Conservation (phyloP, 768 basidiomycete genomes). For the Trametes punicea region DNA sequence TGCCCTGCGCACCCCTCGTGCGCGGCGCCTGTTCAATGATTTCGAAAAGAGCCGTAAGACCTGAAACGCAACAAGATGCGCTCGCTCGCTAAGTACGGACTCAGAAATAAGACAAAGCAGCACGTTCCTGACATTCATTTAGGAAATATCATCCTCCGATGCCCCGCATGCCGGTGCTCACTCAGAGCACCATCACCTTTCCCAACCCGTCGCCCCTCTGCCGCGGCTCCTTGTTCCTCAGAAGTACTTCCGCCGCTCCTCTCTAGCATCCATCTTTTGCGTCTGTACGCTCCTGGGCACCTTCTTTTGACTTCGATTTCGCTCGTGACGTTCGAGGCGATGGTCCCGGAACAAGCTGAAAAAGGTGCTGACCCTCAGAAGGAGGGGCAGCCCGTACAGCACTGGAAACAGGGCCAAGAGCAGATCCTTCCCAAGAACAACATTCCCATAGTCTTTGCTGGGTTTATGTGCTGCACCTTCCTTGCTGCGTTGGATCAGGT, state of each 20-base stretch:
- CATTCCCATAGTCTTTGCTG: conserved; percentile 40
- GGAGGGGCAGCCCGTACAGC: conserved; percentile 28
- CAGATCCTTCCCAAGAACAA: conserved; percentile 43
- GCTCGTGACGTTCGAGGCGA: neutral
- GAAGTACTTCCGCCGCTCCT: neutral
- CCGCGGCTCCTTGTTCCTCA: neutral
- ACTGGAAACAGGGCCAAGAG: conserved; percentile 39
- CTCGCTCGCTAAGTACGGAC: too few relatives aligned
- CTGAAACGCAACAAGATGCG: too few relatives aligned
- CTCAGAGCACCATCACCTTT: too few relatives aligned
- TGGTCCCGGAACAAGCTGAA: neutral
- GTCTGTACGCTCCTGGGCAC: neutral
- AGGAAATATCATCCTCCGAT: too few relatives aligned
- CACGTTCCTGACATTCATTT: too few relatives aligned
- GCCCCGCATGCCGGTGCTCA: too few relatives aligned
- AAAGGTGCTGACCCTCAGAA: neutral
- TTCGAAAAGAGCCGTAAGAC: too few relatives aligned
- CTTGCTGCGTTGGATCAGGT: conserved; percentile 49
- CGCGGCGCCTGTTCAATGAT: too few relatives aligned
- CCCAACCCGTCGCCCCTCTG: too few relatives aligned
- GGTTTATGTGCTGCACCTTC: conserved; percentile 42
- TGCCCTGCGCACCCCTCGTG: too few relatives aligned
- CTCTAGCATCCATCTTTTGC: neutral
- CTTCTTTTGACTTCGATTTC: neutral
- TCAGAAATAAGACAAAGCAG: too few relatives aligned